A percentile compares a stretch with the other conserved stretches of the same genome.
phyloP scores from a whole-genome alignment of 164 flowering plant species.

The Stephania cephalantha region DNA sequence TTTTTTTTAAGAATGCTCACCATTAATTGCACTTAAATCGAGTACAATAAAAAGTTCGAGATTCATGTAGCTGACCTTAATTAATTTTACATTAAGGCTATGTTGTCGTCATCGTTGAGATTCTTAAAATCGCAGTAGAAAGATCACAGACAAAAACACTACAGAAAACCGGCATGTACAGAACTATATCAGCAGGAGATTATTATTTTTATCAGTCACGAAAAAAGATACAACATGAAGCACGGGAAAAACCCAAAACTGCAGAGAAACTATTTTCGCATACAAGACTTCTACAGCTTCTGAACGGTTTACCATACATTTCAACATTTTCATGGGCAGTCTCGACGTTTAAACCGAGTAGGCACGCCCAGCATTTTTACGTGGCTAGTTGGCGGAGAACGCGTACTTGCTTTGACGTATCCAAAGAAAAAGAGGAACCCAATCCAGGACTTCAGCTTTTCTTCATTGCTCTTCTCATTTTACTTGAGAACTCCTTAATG shows the following conservation, averaged over 20 bases:
- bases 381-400: neutral
- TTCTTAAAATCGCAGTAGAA: too few species aligned
- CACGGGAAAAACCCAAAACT: neutral
- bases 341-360: too few species aligned
- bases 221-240: too few species aligned
- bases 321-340: neutral
- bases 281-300: neutral
- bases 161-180: too few species aligned
- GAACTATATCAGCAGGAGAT: too few species aligned
- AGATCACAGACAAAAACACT: too few species aligned
- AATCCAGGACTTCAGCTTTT: constrained; percentile 3
- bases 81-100: too few species aligned
- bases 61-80: too few species aligned
- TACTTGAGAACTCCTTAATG: constrained; percentile 44
- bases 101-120: too few species aligned
- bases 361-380: neutral
- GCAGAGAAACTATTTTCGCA: neutral
- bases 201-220: neutral
- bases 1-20: too few species aligned
- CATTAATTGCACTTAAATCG: too few species aligned
- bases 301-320: neutral
- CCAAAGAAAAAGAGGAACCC: neutral
- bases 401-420: neutral
- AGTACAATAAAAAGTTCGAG: too few species aligned
- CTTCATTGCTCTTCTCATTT: constrained; percentile 34